These are phyloP conservation scores for Irpex sp. DNA, from an alignment of 1,284 basidiomycete species.

Conservation along the genomic window DNA sequence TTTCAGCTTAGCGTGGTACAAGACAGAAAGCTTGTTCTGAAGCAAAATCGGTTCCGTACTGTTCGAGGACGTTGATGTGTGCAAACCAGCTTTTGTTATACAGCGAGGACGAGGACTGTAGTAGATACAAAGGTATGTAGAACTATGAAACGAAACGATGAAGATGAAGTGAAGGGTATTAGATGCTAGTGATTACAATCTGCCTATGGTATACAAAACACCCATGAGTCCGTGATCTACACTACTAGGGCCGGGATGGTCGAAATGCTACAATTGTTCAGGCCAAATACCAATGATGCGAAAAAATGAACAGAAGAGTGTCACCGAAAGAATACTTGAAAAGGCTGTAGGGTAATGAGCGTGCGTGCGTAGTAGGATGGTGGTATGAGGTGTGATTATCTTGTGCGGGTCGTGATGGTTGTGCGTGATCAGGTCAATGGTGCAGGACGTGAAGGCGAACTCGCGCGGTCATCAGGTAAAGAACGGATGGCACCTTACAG, in stretches of 20 bases:
- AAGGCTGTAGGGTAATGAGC: slow-evolving; percentile 18
- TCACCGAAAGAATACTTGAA: slow-evolving; percentile 9
- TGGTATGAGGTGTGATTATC: slow-evolving; percentile 10
- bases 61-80: slow-evolving; percentile 7
- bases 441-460: slow-evolving; percentile 18
- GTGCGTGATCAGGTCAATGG: slow-evolving; percentile 21
- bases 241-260: slow-evolving; percentile 13
- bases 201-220: slow-evolving; percentile 22
- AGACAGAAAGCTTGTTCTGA: not conserved
- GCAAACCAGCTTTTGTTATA: slow-evolving; percentile 5
- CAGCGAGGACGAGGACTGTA: slow-evolving; percentile 2
- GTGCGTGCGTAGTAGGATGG: slow-evolving; percentile 2
- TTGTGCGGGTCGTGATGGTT: slow-evolving; percentile 20
- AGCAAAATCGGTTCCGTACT: not conserved
- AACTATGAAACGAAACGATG: slow-evolving; percentile 8
- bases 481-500: slow-evolving; percentile 22
- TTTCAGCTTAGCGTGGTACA: too few species aligned
- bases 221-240: slow-evolving; percentile 23
- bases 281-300: slow-evolving; percentile 19
- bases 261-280: slow-evolving; percentile 34
- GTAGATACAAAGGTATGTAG: slow-evolving; percentile 18
- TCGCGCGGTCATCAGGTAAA: not conserved
- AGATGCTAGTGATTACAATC: slow-evolving; percentile 18
- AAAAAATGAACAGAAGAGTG: slow-evolving; percentile 15
- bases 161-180: slow-evolving; percentile 14